Conservation (phyloP, 805 yeast genomes). For the Kodamaea kaohsiungensis region DNA sequence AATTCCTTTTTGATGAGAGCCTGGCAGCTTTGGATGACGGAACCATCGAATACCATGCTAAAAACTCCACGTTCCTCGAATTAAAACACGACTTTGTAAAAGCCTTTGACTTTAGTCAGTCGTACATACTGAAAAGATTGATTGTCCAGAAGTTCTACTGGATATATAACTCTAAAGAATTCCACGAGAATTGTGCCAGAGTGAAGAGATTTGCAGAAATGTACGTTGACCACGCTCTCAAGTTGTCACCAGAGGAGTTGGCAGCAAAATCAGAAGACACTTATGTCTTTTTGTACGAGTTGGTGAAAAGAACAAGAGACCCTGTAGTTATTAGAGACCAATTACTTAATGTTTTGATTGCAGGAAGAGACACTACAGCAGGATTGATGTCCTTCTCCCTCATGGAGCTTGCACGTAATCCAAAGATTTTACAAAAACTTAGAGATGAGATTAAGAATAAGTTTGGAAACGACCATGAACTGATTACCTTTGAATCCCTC, state of each 20-base stretch:
- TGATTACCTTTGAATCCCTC: slow-evolving; percentile 44
- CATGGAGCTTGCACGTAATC: slow-evolving; percentile 44
- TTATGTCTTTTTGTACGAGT: slow-evolving; percentile 47
- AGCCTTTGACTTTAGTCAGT: slow-evolving; percentile 21
- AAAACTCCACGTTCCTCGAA: slow-evolving; percentile 3
- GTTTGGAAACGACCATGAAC: slow-evolving; percentile 30
- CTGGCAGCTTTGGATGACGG: slow-evolving; percentile 4
- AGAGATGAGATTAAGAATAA: slow-evolving; percentile 32
- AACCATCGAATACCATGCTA: slow-evolving; percentile 9
- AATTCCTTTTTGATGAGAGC: slow-evolving; percentile 18
- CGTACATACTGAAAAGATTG: slow-evolving; percentile 17
- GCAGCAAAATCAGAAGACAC: slow-evolving; percentile 31
- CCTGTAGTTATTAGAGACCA: slow-evolving; percentile 50
- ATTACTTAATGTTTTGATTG: slow-evolving; percentile 49
- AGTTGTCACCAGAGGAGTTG: slow-evolving; percentile 27
- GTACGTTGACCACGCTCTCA: slow-evolving; percentile 40
- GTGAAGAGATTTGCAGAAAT: slow-evolving; percentile 35
- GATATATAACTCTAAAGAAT: slow-evolving; percentile 16
- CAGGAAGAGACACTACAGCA: slow-evolving; percentile 58
- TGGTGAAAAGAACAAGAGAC: slow-evolving; percentile 48
- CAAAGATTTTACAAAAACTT: slow-evolving; percentile 34
- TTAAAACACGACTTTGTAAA: slow-evolving; percentile 17
- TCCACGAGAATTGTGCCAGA: slow-evolving; percentile 15
- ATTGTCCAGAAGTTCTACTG: slow-evolving; percentile 19
- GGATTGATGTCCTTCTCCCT: slow-evolving; percentile 45